Evolutionary conservation across 1,284 basidiomycete species (phyloP).

Genomic region (Ceratobasidium sp.): DNA sequence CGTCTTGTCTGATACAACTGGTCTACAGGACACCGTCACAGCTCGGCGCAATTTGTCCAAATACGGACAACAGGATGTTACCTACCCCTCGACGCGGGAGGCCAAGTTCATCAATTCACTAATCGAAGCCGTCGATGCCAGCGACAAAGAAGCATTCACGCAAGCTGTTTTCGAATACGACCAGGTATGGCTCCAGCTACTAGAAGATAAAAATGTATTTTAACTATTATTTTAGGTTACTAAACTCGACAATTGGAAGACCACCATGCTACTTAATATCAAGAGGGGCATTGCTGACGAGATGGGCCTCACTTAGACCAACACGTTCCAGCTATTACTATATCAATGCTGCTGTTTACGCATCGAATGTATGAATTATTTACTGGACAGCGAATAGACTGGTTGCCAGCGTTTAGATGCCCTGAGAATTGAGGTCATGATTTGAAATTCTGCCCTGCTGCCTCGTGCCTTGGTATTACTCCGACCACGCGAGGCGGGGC

Average conservation of each 20-base stretch:
- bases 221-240: slow-evolving; percentile 64
- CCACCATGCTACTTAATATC: slow-evolving; percentile 84
- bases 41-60: slow-evolving; percentile 79
- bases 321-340: not conserved
- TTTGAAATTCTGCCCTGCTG: slow-evolving; percentile 30
- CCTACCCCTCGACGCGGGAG: slow-evolving; percentile 88
- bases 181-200: slow-evolving; percentile 44
- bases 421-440: slow-evolving; percentile 28
- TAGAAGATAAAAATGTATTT: not conserved
- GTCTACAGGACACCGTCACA: slow-evolving; percentile 80
- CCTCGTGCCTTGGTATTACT: slow-evolving; percentile 24
- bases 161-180: slow-evolving; percentile 86
- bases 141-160: slow-evolving; percentile 82
- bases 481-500: slow-evolving; percentile 37
- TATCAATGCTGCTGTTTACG: slow-evolving; percentile 13
- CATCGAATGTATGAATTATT: slow-evolving; percentile 25
- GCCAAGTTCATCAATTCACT: slow-evolving; percentile 85
- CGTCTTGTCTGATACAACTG: slow-evolving; percentile 35
- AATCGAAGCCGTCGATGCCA: slow-evolving; percentile 80
- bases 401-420: not conserved
- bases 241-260: slow-evolving; percentile 96
- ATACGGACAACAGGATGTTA: slow-evolving; percentile 80
- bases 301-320: slow-evolving; percentile 56
- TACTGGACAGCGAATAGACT: too few species aligned
- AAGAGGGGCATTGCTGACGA: slow-evolving; percentile 81